Evolutionary conservation across 371 early-diverging fungal genomes (phyloP).

Genomic region (Mucor mucedo): DNA sequence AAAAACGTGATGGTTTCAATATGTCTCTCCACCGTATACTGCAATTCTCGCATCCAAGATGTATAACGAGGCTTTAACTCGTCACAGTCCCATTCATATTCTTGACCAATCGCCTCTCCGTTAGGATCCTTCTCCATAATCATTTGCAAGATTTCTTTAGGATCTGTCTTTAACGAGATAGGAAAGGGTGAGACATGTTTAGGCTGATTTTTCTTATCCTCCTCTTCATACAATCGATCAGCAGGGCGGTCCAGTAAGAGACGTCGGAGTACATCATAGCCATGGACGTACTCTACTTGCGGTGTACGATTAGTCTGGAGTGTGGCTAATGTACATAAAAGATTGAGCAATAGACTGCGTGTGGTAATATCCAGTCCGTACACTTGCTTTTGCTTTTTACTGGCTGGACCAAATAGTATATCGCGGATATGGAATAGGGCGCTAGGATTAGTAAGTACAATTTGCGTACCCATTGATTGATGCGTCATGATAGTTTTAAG

Average conservation of each 20-base stretch:
- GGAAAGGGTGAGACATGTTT: slow-evolving; percentile 41
- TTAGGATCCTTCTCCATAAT: slow-evolving; percentile 42
- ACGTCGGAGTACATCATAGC: slow-evolving; percentile 53
- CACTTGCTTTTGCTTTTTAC: slow-evolving; percentile 45
- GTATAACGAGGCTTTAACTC: slow-evolving; percentile 47
- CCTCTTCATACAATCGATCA: slow-evolving; percentile 29
- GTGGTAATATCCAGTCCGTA: slow-evolving; percentile 48
- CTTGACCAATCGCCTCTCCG: slow-evolving; percentile 22
- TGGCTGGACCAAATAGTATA: slow-evolving; percentile 48
- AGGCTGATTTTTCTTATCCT: slow-evolving; percentile 19
- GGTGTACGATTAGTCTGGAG: slow-evolving; percentile 39
- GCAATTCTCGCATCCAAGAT: slow-evolving; percentile 58
- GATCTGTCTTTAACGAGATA: slow-evolving; percentile 50
- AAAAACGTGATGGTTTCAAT: slow-evolving; percentile 57
- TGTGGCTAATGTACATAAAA: slow-evolving; percentile 52
- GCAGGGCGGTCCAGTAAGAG: slow-evolving; percentile 43
- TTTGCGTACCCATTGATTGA: slow-evolving; percentile 45
- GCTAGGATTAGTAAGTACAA: slow-evolving; percentile 41
- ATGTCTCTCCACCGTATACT: slow-evolving; percentile 47
- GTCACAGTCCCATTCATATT: slow-evolving; percentile 22
- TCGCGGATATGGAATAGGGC: slow-evolving; percentile 51
- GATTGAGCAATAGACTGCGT: slow-evolving; percentile 37
- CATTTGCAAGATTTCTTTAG: slow-evolving; percentile 43
- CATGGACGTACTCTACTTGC: slow-evolving; percentile 41
- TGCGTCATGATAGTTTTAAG: slow-evolving; percentile 56